Conservation (phyloP, 1,284 basidiomycete genomes). For the Phellopilus nigrolimitatus region DNA sequence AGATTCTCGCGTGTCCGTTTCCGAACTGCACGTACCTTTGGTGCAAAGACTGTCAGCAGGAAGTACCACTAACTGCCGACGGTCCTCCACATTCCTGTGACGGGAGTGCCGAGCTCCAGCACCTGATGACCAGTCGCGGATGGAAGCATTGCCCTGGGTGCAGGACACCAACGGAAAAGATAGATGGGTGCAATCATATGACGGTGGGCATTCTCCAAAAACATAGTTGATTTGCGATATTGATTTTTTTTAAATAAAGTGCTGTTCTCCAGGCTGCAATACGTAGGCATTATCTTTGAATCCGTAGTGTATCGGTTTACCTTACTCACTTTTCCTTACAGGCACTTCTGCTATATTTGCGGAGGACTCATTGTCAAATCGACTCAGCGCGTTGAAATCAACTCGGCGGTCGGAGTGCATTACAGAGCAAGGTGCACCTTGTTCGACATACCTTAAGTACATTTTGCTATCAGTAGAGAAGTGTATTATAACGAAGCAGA, state of each 20-base stretch:
- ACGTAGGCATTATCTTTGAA: conserved; percentile 35
- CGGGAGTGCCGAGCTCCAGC: conserved; percentile 47
- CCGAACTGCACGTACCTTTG: conserved; percentile 42
- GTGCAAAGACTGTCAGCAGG: conserved; percentile 50
- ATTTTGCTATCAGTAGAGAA: too few relatives aligned
- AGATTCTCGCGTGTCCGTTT: conserved; percentile 41
- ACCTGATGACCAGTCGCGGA: conserved; percentile 45
- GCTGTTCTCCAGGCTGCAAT: conserved; percentile 53
- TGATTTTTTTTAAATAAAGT: conserved; percentile 32
- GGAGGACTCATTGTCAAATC: conserved; percentile 28
- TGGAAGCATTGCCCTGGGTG: conserved; percentile 61
- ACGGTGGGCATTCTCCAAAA: conserved; percentile 37
- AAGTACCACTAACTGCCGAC: conserved; percentile 32
- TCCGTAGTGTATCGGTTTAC: neutral
- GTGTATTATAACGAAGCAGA: too few relatives aligned
- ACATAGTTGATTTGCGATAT: neutral
- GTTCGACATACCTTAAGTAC: conserved; percentile 12
- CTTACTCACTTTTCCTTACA: conserved; percentile 21
- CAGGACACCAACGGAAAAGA: conserved; percentile 53
- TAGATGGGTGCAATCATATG: conserved; percentile 60
- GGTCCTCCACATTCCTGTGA: conserved; percentile 50
- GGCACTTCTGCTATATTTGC: conserved; percentile 60
- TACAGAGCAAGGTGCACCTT: neutral
- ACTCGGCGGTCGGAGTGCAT: neutral
- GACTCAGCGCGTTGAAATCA: neutral